Percentiles rank a stretch among this genome's conserved stretches.
Evolutionary conservation across 352 stramenopile species (phyloP).

Genomic region (Globisporangium nagaii): DNA sequence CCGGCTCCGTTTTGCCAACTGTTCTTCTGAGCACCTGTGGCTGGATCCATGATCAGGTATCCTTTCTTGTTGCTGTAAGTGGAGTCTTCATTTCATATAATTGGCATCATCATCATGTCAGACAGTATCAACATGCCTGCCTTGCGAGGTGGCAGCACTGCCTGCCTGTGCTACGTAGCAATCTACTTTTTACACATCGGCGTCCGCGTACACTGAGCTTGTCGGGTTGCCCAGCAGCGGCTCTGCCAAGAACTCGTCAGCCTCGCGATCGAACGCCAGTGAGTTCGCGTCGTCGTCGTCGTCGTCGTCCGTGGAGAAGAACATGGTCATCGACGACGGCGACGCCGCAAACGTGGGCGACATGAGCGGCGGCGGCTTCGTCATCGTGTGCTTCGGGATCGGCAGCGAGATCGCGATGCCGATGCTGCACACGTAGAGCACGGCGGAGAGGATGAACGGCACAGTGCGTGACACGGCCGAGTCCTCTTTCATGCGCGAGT

Average conservation of each 20-base stretch:
- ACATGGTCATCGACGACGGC: conserved; percentile 39
- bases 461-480: conserved; percentile 38
- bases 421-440: conserved; percentile 43
- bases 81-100: background rate
- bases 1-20: conserved; percentile 4
- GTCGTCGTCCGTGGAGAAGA: conserved; percentile 44
- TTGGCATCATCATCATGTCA: background rate
- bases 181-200: conserved; percentile 11
- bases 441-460: conserved; percentile 52
- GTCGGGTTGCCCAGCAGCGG: conserved; percentile 28
- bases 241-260: conserved; percentile 36
- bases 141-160: too few relatives aligned
- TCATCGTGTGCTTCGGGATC: conserved; percentile 11
- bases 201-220: conserved; percentile 18
- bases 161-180: too few relatives aligned
- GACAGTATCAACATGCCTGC: too few relatives aligned
- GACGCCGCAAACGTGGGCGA: conserved; percentile 36
- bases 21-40: background rate
- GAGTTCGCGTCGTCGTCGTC: conserved; percentile 19
- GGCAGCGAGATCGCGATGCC: conserved; percentile 42
- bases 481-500: conserved; percentile 40
- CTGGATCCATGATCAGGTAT: background rate
- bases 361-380: conserved; percentile 22
- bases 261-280: conserved; percentile 16
- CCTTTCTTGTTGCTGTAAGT: background rate